phyloP scores from a whole-genome alignment of 2,329 filamentous ascomycete species.

The Cladosporium oxysporum region DNA sequence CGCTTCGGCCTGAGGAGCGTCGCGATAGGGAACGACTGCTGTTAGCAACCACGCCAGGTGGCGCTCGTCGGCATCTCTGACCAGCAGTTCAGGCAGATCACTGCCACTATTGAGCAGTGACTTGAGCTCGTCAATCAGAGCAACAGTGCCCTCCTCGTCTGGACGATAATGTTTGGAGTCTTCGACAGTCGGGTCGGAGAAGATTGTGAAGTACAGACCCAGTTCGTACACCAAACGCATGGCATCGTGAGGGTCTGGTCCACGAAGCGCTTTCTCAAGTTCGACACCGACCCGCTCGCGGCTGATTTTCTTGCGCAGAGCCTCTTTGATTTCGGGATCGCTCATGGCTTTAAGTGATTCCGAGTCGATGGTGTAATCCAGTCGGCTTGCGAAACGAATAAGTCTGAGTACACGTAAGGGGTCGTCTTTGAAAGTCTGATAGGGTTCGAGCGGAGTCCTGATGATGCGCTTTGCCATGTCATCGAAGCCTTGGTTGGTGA shows the following conservation, averaged over 20 bases:
- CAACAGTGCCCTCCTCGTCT: slow-evolving; percentile 61
- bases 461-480: slow-evolving; percentile 76
- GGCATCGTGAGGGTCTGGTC: slow-evolving; percentile 63
- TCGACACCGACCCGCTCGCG: slow-evolving; percentile 86
- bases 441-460: slow-evolving; percentile 80
- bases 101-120: slow-evolving; percentile 46
- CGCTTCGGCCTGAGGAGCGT: slow-evolving; percentile 44
- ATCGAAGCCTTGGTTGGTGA: slow-evolving; percentile 70
- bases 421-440: slow-evolving; percentile 92
- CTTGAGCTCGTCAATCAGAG: slow-evolving; percentile 65
- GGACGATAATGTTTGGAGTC: slow-evolving; percentile 56
- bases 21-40: slow-evolving; percentile 73
- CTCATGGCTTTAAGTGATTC: slow-evolving; percentile 73
- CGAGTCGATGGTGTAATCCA: slow-evolving; percentile 75
- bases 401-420: slow-evolving; percentile 83
- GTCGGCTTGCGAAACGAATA: slow-evolving; percentile 84
- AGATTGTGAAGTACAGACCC: slow-evolving; percentile 70
- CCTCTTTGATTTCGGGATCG: slow-evolving; percentile 72
- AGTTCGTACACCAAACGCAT: slow-evolving; percentile 68
- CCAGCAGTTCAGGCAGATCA: slow-evolving; percentile 42
- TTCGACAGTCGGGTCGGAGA: slow-evolving; percentile 62
- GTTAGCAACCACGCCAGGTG: slow-evolving; percentile 77
- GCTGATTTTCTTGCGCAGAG: slow-evolving; percentile 85
- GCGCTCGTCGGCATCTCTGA: slow-evolving; percentile 64
- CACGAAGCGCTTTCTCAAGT: slow-evolving; percentile 86